phyloP scores from a whole-genome alignment of 208 protist species.

The Acanthamoeba royreba region DNA sequence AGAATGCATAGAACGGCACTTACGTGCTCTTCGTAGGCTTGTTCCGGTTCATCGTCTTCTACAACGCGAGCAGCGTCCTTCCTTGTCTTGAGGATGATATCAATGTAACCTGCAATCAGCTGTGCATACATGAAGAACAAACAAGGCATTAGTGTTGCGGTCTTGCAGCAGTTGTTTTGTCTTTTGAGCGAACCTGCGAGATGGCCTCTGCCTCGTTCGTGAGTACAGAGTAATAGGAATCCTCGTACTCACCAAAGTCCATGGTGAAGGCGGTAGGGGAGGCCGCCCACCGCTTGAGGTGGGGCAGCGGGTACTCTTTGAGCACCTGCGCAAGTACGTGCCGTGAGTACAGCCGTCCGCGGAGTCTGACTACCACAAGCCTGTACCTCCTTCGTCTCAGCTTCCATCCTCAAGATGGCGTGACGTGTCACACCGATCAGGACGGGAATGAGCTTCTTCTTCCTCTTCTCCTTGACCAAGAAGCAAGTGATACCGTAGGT shows the following conservation, averaged over 20 bases:
- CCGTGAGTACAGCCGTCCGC: not conserved
- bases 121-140: not conserved
- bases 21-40: slow-evolving; percentile 26
- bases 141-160: too few species aligned
- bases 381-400: slow-evolving; percentile 67
- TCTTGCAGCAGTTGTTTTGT: too few species aligned
- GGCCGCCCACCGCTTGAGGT: slow-evolving; percentile 78
- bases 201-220: slow-evolving; percentile 74
- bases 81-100: slow-evolving; percentile 72
- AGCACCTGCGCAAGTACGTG: not conserved
- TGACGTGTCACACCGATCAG: slow-evolving; percentile 79
- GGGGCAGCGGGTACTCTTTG: slow-evolving; percentile 68
- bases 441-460: slow-evolving; percentile 67
- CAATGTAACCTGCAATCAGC: slow-evolving; percentile 80
- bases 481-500: slow-evolving; percentile 84
- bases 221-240: slow-evolving; percentile 63
- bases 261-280: slow-evolving; percentile 72
- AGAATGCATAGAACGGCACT: not conserved
- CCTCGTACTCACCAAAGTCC: slow-evolving; percentile 82
- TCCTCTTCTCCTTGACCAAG: slow-evolving; percentile 62
- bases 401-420: slow-evolving; percentile 72
- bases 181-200: not conserved
- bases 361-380: not conserved
- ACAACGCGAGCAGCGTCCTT: slow-evolving; percentile 19
- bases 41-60: slow-evolving; percentile 4